Percentiles rank a stretch among this genome's conserved stretches.
phyloP scores from a whole-genome alignment of 1,284 basidiomycete genomes.

The Leccinum subrobustum region DNA sequence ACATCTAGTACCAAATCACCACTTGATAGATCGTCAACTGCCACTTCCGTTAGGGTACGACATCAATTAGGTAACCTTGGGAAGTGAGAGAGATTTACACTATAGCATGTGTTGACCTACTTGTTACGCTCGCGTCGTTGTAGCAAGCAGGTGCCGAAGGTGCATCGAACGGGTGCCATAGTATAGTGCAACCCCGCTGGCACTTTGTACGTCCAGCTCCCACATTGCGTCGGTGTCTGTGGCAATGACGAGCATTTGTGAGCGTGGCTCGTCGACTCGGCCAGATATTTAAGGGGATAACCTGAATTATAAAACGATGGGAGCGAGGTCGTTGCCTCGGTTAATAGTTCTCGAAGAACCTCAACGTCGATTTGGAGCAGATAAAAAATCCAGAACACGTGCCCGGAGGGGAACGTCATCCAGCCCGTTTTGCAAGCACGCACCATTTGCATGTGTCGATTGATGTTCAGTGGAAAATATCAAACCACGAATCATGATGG shows the following conservation, averaged over 20 bases:
- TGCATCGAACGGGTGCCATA: no score
- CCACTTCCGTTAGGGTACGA: no score
- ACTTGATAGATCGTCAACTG: no score
- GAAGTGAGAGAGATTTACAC: no score
- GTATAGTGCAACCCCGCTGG: not conserved
- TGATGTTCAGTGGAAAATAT: not conserved
- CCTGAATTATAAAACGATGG: not conserved
- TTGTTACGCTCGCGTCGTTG: no score
- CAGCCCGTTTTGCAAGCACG: not conserved
- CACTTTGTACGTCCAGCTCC: not conserved
- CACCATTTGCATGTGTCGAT: not conserved
- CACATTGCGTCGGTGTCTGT: not conserved
- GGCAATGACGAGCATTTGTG: not conserved
- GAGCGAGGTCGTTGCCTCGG: not conserved
- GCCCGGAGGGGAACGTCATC: not conserved
- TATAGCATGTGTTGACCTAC: no score
- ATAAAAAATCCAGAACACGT: not conserved
- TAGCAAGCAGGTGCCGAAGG: no score
- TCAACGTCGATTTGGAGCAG: not conserved
- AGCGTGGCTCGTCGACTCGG: not conserved
- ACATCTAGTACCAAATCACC: no score
- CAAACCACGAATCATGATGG: no score
- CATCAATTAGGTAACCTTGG: no score
- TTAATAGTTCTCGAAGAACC: not conserved
- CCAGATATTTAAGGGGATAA: not conserved